phyloP scores from a whole-genome alignment of 306 rosid species.

The Hippophae tibetana region DNA sequence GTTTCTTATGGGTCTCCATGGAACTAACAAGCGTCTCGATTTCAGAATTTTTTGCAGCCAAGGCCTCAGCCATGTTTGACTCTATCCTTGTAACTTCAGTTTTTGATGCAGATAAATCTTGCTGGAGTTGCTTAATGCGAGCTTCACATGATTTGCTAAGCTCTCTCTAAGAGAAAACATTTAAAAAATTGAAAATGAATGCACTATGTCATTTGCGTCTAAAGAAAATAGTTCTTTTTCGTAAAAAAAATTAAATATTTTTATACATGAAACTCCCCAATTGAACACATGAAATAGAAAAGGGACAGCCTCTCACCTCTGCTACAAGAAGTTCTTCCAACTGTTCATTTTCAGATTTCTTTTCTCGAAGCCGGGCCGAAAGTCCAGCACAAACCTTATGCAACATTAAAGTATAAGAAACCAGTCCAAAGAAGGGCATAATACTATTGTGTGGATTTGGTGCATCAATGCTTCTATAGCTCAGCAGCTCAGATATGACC shows the following conservation, averaged over 20 bases:
- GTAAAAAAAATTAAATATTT: background rate
- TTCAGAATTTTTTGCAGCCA: slow-evolving; percentile 87
- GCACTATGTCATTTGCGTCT: background rate
- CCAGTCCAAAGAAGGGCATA: background rate
- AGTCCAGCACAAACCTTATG: slow-evolving; percentile 95
- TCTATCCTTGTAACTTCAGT: slow-evolving; percentile 74
- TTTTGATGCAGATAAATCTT: slow-evolving; percentile 68
- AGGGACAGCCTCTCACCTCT: slow-evolving; percentile 46
- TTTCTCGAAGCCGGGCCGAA: slow-evolving; percentile 91
- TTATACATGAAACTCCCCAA: slow-evolving; percentile 10
- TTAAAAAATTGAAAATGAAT: slow-evolving; percentile 10
- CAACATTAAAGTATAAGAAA: slow-evolving; percentile 8
- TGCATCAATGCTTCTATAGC: slow-evolving; percentile 12
- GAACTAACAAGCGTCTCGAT: slow-evolving; percentile 74
- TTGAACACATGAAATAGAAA: slow-evolving; percentile 2
- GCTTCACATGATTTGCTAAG: slow-evolving; percentile 83
- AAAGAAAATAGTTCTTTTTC: background rate
- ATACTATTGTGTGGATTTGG: slow-evolving; percentile 11
- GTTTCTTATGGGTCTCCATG: slow-evolving; percentile 76
- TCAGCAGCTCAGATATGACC: slow-evolving; percentile 10
- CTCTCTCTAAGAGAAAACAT: slow-evolving; percentile 63
- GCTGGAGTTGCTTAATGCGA: slow-evolving; percentile 67
- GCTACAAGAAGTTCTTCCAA: slow-evolving; percentile 92
- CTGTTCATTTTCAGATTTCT: slow-evolving; percentile 94
- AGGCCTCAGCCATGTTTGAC: slow-evolving; percentile 81